Evolutionary conservation across 352 stramenopile genomes (phyloP).

Genomic region (Globisporangium splendens): DNA sequence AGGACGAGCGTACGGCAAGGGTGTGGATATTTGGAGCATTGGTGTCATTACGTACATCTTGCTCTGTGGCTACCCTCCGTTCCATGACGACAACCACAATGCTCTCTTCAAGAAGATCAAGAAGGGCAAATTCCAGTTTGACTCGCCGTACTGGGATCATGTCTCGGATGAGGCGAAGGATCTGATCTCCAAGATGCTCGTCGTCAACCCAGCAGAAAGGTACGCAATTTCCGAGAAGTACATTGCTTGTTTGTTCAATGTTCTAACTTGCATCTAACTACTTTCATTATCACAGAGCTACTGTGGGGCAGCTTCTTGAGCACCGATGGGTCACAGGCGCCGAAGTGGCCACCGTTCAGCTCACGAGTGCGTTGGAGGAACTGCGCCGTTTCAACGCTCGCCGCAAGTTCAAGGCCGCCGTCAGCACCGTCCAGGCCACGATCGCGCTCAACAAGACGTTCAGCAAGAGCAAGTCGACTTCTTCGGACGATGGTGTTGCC

Average conservation of each 20-base stretch:
- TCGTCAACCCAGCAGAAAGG: slow-evolving; percentile 88
- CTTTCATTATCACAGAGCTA: slow-evolving; percentile 36
- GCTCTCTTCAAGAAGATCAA: slow-evolving; percentile 95
- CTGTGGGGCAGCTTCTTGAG: slow-evolving; percentile 79
- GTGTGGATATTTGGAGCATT: slow-evolving; percentile 89
- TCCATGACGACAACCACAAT: slow-evolving; percentile 92
- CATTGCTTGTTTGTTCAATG: background rate
- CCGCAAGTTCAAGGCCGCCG: slow-evolving; percentile 92
- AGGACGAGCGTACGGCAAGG: slow-evolving; percentile 73
- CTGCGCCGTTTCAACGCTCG: slow-evolving; percentile 93
- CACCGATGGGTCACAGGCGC: slow-evolving; percentile 90
- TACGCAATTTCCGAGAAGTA: slow-evolving; percentile 15
- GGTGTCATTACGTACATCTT: slow-evolving; percentile 89
- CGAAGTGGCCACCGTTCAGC: slow-evolving; percentile 81
- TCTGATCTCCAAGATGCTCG: slow-evolving; percentile 91
- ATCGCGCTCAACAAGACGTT: slow-evolving; percentile 74
- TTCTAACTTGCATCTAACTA: too few relatives aligned
- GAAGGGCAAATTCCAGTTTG: slow-evolving; percentile 92
- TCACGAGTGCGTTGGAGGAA: slow-evolving; percentile 91
- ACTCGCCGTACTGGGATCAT: slow-evolving; percentile 94
- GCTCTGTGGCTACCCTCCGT: slow-evolving; percentile 83
- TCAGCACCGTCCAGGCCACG: slow-evolving; percentile 82
- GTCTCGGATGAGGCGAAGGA: slow-evolving; percentile 93
- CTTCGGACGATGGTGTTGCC: slow-evolving; percentile 11
- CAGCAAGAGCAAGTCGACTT: slow-evolving; percentile 49